Percentiles rank a stretch among this genome's conserved stretches.
phyloP scores from a whole-genome alignment of 78 protist genomes.

The Dictyostelium brefeldianum region DNA sequence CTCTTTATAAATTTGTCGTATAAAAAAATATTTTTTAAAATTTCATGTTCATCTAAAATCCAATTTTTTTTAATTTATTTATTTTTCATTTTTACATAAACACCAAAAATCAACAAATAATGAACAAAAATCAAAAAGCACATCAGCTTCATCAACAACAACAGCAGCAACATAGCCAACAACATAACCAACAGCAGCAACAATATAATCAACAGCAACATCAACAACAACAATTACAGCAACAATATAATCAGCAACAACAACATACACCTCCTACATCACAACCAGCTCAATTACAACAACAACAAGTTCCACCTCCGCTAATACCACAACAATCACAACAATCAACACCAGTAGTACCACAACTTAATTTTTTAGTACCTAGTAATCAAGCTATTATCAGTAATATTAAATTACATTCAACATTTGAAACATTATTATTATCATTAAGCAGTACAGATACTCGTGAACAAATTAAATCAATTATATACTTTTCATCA shows the following conservation, averaged over 20 bases:
- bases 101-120: too few species aligned
- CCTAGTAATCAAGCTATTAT: not conserved
- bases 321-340: not conserved
- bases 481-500: slow-evolving; percentile 31
- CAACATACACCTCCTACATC: not conserved
- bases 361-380: not conserved
- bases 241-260: not conserved
- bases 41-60: too few species aligned
- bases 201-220: not conserved
- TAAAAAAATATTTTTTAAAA: too few species aligned
- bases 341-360: not conserved
- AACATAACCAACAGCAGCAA: not conserved
- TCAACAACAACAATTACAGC: not conserved
- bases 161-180: not conserved
- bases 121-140: not conserved
- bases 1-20: too few species aligned
- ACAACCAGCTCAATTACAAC: not conserved
- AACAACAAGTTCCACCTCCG: not conserved
- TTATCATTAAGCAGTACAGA: not conserved
- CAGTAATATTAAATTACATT: not conserved
- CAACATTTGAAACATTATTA: slow-evolving; percentile 23
- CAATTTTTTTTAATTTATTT: too few species aligned
- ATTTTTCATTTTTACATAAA: too few species aligned
- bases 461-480: not conserved
- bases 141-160: not conserved